Conservation (phyloP, 257 asterid genomes). For the Echites panduratus region DNA sequence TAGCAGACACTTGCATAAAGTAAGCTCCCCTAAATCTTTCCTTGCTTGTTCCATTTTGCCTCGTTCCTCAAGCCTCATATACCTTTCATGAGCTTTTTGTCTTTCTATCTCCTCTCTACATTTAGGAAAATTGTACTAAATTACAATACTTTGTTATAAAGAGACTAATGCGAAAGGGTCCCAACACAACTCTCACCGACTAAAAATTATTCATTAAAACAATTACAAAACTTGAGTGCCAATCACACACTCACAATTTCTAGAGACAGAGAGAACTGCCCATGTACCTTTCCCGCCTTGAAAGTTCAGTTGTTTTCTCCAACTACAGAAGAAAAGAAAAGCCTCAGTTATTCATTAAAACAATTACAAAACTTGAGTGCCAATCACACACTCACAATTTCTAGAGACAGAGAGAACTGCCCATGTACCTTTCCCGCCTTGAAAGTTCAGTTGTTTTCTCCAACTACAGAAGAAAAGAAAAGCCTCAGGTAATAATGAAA, state of each 20-base stretch:
- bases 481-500: slow-evolving; percentile 1
- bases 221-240: no score
- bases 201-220: background rate
- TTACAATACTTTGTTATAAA: background rate
- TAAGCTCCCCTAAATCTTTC: slow-evolving; percentile 77
- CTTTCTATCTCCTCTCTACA: slow-evolving; percentile 91
- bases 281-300: slow-evolving; percentile 94
- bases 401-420: no score
- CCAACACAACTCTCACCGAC: background rate
- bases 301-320: slow-evolving; percentile 88
- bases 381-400: no score
- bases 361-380: no score
- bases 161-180: background rate
- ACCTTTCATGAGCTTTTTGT: slow-evolving; percentile 89
- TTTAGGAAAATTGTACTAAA: slow-evolving; percentile 7
- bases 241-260: no score
- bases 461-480: slow-evolving; percentile 38
- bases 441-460: slow-evolving; percentile 94
- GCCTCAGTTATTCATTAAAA: background rate
- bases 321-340: slow-evolving; percentile 38
- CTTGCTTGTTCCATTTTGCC: slow-evolving; percentile 92
- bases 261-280: no score
- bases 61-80: slow-evolving; percentile 95
- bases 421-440: slow-evolving; percentile 91
- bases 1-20: background rate